Evolutionary conservation across 2,329 filamentous ascomycete genomes (phyloP).

Genomic region (Aureobasidium sp.): DNA sequence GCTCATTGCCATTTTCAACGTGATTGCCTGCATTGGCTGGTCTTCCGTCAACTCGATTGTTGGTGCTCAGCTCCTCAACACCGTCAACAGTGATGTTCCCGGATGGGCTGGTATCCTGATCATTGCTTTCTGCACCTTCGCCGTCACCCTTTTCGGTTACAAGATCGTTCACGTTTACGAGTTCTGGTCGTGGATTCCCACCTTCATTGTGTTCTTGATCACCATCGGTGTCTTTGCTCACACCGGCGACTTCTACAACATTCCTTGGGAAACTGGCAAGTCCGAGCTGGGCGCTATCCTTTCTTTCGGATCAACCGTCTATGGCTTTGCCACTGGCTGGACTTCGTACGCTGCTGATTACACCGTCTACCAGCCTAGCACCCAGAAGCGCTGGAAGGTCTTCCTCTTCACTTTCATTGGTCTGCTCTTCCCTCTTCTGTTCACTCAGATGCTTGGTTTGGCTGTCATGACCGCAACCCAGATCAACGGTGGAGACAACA

Average conservation of each 20-base stretch:
- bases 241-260: slow-evolving; percentile 54
- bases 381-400: slow-evolving; percentile 50
- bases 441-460: slow-evolving; percentile 64
- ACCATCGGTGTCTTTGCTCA: slow-evolving; percentile 59
- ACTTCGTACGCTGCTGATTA: slow-evolving; percentile 68
- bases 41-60: slow-evolving; percentile 71
- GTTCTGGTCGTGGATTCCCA: slow-evolving; percentile 65
- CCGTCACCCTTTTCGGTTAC: slow-evolving; percentile 67
- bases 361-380: slow-evolving; percentile 65
- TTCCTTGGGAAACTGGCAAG: slow-evolving; percentile 51
- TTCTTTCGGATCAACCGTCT: slow-evolving; percentile 57
- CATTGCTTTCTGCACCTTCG: slow-evolving; percentile 58
- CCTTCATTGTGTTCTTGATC: slow-evolving; percentile 64
- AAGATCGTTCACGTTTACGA: slow-evolving; percentile 70
- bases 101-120: slow-evolving; percentile 68
- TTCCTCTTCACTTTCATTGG: slow-evolving; percentile 63
- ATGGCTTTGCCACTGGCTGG: slow-evolving; percentile 67
- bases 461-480: slow-evolving; percentile 58
- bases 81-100: slow-evolving; percentile 60
- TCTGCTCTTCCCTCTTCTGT: slow-evolving; percentile 61
- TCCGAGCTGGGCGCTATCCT: slow-evolving; percentile 54
- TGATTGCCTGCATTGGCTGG: slow-evolving; percentile 66
- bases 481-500: slow-evolving; percentile 44
- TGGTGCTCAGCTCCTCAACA: slow-evolving; percentile 66
- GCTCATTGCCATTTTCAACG: slow-evolving; percentile 58